phyloP scores from a whole-genome alignment of 1,139 yeast species.

The Saccharomyces uvarum region DNA sequence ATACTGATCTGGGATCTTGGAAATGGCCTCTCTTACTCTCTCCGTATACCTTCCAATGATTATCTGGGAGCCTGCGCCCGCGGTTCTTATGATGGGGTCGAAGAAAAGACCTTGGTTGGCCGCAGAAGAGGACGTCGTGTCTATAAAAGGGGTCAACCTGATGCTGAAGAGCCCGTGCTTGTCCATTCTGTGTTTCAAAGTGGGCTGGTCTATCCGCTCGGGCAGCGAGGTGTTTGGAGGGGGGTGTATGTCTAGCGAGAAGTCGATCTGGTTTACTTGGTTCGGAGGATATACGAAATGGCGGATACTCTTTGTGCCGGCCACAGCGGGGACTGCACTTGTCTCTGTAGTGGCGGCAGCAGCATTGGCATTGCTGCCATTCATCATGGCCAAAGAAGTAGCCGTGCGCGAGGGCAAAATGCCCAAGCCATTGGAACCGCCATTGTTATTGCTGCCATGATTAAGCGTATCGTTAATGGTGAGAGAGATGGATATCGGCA shows the following conservation, averaged over 20 bases:
- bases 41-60: slow-evolving; percentile 84
- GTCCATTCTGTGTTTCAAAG: slow-evolving; percentile 34
- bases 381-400: neutral
- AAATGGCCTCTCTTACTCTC: slow-evolving; percentile 67
- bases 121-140: slow-evolving; percentile 62
- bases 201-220: slow-evolving; percentile 16
- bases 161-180: slow-evolving; percentile 61
- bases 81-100: slow-evolving; percentile 71
- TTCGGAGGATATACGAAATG: slow-evolving; percentile 8
- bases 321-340: slow-evolving; percentile 7
- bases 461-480: slow-evolving; percentile 1
- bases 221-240: slow-evolving; percentile 16
- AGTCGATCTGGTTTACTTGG: neutral
- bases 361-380: slow-evolving; percentile 2
- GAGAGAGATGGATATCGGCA: neutral
- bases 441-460: neutral
- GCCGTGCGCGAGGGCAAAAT: neutral
- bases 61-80: slow-evolving; percentile 54
- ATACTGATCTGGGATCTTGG: slow-evolving; percentile 66
- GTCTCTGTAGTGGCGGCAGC: slow-evolving; percentile 3
- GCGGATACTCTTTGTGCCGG: slow-evolving; percentile 23
- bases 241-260: slow-evolving; percentile 1
- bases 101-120: slow-evolving; percentile 72
- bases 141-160: slow-evolving; percentile 77
- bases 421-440: neutral